A percentile compares a stretch with the other conserved stretches of the same genome.
phyloP scores from a whole-genome alignment of 768 basidiomycete species.

The Amylocystis lapponica region DNA sequence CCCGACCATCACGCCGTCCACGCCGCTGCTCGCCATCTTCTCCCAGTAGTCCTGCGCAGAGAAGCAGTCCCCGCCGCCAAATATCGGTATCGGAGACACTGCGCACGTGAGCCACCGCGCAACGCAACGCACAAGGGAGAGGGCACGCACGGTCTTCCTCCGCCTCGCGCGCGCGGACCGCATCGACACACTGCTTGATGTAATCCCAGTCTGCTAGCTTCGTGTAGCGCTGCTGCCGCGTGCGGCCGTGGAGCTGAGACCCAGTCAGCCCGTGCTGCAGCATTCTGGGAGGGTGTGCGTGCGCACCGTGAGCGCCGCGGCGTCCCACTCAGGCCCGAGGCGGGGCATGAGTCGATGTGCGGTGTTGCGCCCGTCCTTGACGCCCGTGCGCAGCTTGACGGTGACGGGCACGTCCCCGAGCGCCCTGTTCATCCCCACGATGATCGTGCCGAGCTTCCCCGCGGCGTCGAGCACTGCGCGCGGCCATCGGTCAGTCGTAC shows the following conservation, averaged over 20 bases:
- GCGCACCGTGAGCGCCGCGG: slow-evolving; percentile 46
- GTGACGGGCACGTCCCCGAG: slow-evolving; percentile 90
- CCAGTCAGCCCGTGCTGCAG: too few relatives aligned
- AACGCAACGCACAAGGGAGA: slow-evolving; percentile 5
- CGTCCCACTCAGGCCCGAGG: slow-evolving; percentile 49
- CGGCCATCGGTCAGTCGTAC: neutral
- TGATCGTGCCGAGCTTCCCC: slow-evolving; percentile 76
- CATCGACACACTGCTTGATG: slow-evolving; percentile 80
- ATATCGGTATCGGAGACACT: slow-evolving; percentile 89
- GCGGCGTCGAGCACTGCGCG: slow-evolving; percentile 74
- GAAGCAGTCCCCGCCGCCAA: slow-evolving; percentile 95
- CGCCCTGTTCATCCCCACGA: slow-evolving; percentile 87
- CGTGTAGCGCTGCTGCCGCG: slow-evolving; percentile 91
- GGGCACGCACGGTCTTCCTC: slow-evolving; percentile 61
- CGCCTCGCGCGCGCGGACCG: slow-evolving; percentile 63
- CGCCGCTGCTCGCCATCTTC: slow-evolving; percentile 70
- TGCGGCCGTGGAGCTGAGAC: slow-evolving; percentile 86
- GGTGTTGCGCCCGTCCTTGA: slow-evolving; percentile 81
- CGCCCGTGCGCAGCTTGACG: slow-evolving; percentile 87
- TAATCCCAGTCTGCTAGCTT: slow-evolving; percentile 94
- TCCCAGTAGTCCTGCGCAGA: slow-evolving; percentile 81
- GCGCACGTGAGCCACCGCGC: neutral
- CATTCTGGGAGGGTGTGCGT: neutral
- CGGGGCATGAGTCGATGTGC: slow-evolving; percentile 90
- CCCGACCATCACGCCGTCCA: slow-evolving; percentile 94